These are phyloP conservation scores for Amanita subjunquillea DNA, from an alignment of 768 basidiomycete species.

Conservation along the genomic window DNA sequence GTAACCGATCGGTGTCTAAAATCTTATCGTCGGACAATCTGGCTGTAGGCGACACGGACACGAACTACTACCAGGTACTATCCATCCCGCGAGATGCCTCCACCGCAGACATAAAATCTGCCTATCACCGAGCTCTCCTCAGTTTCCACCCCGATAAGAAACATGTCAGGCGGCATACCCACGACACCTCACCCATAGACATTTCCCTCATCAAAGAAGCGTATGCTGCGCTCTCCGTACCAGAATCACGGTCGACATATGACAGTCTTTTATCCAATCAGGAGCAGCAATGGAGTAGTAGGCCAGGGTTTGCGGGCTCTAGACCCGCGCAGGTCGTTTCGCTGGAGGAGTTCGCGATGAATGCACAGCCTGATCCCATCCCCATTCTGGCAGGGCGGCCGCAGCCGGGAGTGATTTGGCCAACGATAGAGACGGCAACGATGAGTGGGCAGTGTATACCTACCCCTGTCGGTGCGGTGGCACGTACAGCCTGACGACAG, in stretches of 20 bases:
- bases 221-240: slow-evolving; percentile 48
- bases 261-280: slow-evolving; percentile 23
- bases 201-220: slow-evolving; percentile 60
- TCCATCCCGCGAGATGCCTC: slow-evolving; percentile 39
- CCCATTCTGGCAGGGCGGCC: background rate
- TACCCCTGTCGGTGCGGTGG: slow-evolving; percentile 72
- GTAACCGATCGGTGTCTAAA: background rate
- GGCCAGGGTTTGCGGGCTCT: slow-evolving; percentile 20
- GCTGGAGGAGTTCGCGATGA: slow-evolving; percentile 55
- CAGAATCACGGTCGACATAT: slow-evolving; percentile 37
- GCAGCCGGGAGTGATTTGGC: slow-evolving; percentile 14
- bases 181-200: slow-evolving; percentile 19
- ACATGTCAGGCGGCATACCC: slow-evolving; percentile 3
- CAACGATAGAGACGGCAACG: slow-evolving; percentile 2
- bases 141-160: slow-evolving; percentile 46
- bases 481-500: slow-evolving; percentile 42
- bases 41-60: background rate
- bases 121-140: slow-evolving; percentile 58
- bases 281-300: background rate
- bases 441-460: slow-evolving; percentile 27
- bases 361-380: slow-evolving; percentile 11
- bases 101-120: slow-evolving; percentile 48
- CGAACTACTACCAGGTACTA: slow-evolving; percentile 56
- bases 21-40: background rate
- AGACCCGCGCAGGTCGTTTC: slow-evolving; percentile 75